Evolutionary conservation across 75 land plant genomes (phyloP).

Genomic region (Selaginella tamariscina): DNA sequence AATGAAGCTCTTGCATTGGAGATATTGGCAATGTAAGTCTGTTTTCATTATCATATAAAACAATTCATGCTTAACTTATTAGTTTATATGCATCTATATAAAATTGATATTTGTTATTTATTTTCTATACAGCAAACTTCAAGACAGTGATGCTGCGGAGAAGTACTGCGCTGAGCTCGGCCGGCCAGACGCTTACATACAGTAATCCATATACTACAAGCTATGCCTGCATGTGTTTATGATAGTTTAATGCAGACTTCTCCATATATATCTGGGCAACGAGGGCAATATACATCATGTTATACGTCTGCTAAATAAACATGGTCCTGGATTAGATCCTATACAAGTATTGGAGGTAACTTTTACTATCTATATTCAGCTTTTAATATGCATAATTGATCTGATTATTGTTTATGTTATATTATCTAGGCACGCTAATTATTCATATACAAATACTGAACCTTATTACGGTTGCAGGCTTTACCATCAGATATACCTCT

Average conservation of each 20-base stretch:
- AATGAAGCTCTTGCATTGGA: constrained; percentile 76
- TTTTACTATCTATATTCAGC: background rate
- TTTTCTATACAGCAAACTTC: constrained; percentile 56
- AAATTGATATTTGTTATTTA: background rate
- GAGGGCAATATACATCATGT: constrained; percentile 1
- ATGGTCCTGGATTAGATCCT: constrained; percentile 90
- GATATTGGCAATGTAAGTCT: constrained; percentile 81
- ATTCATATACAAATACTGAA: no score
- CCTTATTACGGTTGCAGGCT: constrained; percentile 39
- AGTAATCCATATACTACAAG: constrained; percentile 32
- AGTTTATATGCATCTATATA: no score
- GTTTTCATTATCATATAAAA: background rate
- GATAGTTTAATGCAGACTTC: background rate
- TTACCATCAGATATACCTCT: constrained; percentile 89
- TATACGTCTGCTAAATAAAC: constrained; percentile 83
- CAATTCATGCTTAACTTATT: no score
- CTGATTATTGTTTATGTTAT: background rate
- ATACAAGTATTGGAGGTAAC: constrained; percentile 86
- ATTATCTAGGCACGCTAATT: no score
- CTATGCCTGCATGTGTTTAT: background rate
- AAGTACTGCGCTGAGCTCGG: constrained; percentile 92
- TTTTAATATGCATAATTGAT: background rate
- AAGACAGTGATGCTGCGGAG: constrained; percentile 91
- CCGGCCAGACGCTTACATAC: constrained; percentile 90
- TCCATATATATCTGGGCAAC: background rate